Evolutionary conservation across 768 basidiomycete species (phyloP), one percentile per base, ranked within the genome.

Genomic region (Leucosporidium scottii): DNA sequence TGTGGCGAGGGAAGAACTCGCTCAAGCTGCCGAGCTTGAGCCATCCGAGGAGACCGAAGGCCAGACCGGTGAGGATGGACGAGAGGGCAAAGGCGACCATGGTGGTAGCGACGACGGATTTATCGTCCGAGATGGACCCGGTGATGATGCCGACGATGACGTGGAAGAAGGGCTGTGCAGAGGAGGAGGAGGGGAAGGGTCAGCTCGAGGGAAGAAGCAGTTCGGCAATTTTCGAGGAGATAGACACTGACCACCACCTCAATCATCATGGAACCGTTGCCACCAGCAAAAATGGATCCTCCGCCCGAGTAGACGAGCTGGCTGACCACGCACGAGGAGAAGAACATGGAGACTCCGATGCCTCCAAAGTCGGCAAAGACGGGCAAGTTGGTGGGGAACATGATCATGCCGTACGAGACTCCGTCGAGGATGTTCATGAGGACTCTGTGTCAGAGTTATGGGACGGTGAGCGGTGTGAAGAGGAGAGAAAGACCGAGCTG

Each of bases 1-100:
- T 96, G 75, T 96, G 93, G 20, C 94, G 83, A 23, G 94, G 94
- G 79, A 98, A 97, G 80, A 98, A 98, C 1, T 93, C 93, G 47
- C 96, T 87, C 13, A 98, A 79, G 9, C 85, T 82, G 3, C 94
- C 94, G 18, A 97, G 82, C 55, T 85, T 82, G 25, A 93, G 76
- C 25, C 88, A 88, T 87, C 73, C 47, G 57, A 71, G 49, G 10
- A 5, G 36, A 48, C 68, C 67, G 58, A 62, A 74, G 27, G 65
- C 69, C 55, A 64, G 31, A n/a, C 67, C 73, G 0, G 94, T 98
- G 20, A 99, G 79, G 8, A 97, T 77, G 3, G 91, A 88, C 51
- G 89, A 91, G 59, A 97, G 81, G 0, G 92, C 85, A 76, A 88
- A 98, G 0, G 92, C 87, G 18, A 87, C 86, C 70, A 98, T 83